Conservation (phyloP, 179 eudicot species). For the Gypsophila paniculata region DNA sequence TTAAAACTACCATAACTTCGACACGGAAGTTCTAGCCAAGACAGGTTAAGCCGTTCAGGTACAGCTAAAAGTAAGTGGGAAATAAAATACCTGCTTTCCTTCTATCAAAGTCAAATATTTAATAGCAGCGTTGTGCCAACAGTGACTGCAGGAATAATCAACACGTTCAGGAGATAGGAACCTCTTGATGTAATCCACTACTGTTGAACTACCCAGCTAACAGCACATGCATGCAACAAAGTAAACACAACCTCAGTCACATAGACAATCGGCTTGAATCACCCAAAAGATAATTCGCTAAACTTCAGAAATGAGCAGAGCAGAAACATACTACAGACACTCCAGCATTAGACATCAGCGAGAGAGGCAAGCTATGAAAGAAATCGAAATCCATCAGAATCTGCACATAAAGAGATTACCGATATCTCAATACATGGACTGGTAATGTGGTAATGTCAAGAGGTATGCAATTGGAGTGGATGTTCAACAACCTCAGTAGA, state of each 20-base stretch:
- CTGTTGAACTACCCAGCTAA: constrained; percentile 55
- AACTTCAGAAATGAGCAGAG: constrained; percentile 1
- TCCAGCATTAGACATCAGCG: constrained; percentile 29
- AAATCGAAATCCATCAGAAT: constrained; percentile 72
- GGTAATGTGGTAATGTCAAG: neutral
- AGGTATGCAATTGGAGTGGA: constrained; percentile 13
- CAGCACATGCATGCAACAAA: constrained; percentile 21
- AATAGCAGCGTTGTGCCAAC: constrained; percentile 84
- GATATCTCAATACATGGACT: constrained; percentile 13
- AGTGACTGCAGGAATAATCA: constrained; percentile 61
- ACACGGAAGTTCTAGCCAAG: neutral
- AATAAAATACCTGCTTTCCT: constrained; percentile 46
- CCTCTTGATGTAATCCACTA: constrained; percentile 67
- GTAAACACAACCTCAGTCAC: constrained; percentile 17
- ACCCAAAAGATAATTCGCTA: constrained; percentile 4
- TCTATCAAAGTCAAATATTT: constrained; percentile 46
- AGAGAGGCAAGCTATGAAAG: constrained; percentile 73
- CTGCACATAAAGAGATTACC: constrained; percentile 45
- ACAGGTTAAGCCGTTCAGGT: neutral
- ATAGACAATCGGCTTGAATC: constrained; percentile 15
- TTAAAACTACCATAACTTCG: neutral
- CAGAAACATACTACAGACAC: constrained; percentile 49
- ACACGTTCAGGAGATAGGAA: constrained; percentile 63
- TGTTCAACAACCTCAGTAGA: constrained; percentile 75
- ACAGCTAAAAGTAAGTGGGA: constrained; percentile 4